Base-by-base conservation (phyloP, 805 yeast species). In the Candida verbasci region DNA sequence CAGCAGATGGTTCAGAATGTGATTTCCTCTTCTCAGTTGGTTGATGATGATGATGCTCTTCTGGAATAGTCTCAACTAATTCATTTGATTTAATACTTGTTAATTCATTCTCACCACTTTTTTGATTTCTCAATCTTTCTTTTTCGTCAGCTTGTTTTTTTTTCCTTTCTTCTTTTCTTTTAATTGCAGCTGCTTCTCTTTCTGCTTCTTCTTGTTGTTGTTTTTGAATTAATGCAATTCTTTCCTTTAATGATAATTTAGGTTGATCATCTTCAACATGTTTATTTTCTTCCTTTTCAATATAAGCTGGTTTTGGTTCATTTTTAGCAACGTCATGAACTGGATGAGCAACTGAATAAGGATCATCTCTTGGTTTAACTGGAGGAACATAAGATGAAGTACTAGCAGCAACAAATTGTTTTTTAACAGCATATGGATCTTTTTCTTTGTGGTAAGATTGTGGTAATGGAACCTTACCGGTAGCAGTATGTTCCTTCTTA, bases 201-300 rank as follows among this genome's bases (percentile, higher is more conserved):
- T 82, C 91, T 15, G 82, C 85, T 48, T 86, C 94, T 51, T 83
- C 84, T 41, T 75, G 76, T 53, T 86, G 96, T 40, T 80, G 79
- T 51, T 86, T 76, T 55, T 89, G 95, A 34, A 91, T 67, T 50
- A 86, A 50, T 4, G 87, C 86, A 53, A 91, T 87, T 46, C 97
- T 74, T 48, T 93, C 97, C 53, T 83, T 83, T 49, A 91, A 66
- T 39, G 94, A 82, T 65, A 88, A 60, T 47, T 84, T 80, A 7
- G 96, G 96, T 23, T 72, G 76, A 22, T 72, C 82, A 20, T 68
- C 76, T 15, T 52, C 57, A 7, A 52, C 52, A 23, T 53, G 58
- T 7, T 53, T 49, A 8, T 47, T 45, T 6, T 49, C 44, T 12
- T 55, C 52, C 0, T 33, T 48, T 40, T 49, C 43, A 9, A 9